Evolutionary conservation across 2,329 filamentous ascomycete genomes (phyloP), one percentile per base, ranked within the genome.

Genomic region (Venturia pyrina): DNA sequence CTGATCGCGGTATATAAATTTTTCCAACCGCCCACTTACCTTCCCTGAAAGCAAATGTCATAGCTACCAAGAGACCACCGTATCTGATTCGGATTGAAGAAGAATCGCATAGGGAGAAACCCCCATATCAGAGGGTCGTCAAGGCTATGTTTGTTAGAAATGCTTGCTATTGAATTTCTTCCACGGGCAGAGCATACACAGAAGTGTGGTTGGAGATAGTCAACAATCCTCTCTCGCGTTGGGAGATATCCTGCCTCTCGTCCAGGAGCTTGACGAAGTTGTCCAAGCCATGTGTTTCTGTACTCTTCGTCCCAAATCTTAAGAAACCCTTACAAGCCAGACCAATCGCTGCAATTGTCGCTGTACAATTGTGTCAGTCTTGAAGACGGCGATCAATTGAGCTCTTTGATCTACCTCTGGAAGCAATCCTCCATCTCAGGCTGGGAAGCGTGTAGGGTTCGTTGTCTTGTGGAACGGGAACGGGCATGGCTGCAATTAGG

Each of bases 71-170:
- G 83, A 11, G 88, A 87, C 91, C 93, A 98, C 75, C 95, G 86
- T 72, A 92, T 82, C 73, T 93, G 95, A 66, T 83, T 81, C 24
- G 89, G 85, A 67, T 59, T 59, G 32, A 87, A 85, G 72, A 89
- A 86, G 69, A 85, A 80, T 73, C 84, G 82, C 59, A 90, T 76
- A 0, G 95, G 95, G 4, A 99, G 79, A 44, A 91, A 85, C 21
- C 93, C 95, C 93, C 93, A 99, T 70, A 97, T 87, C 67, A 98
- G 78, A 34, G 95, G 95, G 78, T 99, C 95, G 77, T 99, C 95
- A 71, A 98, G 79, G 67, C 93, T 97, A 75, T 69, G 61, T 67
- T 71, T 67, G 68, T 34, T 37, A 37, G 19, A 46, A 57, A 53
- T 1, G 15, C 24, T 11, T 28, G 48, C 48, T 3, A 13, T 53